A percentile compares a stretch with the other conserved stretches of the same genome.
phyloP scores from a whole-genome alignment of 2,329 filamentous ascomycete genomes.

The Anthostomella pinea region DNA sequence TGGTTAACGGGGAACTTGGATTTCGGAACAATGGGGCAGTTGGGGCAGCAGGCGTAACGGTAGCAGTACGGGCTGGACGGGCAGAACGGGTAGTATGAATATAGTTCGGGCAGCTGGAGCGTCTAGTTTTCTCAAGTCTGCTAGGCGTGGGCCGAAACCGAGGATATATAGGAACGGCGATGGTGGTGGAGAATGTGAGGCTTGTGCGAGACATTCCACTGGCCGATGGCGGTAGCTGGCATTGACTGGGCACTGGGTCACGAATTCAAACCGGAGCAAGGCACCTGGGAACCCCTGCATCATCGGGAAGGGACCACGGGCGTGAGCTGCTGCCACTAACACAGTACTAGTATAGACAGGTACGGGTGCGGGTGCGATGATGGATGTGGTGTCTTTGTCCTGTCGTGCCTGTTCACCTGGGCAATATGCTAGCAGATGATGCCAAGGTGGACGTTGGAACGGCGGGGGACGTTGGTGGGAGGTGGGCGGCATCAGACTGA shows the following conservation, averaged over 20 bases:
- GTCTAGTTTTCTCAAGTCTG: too few relatives aligned
- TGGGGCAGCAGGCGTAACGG: too few relatives aligned
- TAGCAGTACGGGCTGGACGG: too few relatives aligned
- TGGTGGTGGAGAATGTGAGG: conserved; percentile 29
- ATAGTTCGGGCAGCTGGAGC: too few relatives aligned
- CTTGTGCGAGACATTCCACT: conserved; percentile 31
- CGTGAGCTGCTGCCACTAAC: background rate
- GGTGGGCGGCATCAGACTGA: too few relatives aligned
- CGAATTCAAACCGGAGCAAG: conserved; percentile 36
- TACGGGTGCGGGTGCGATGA: background rate
- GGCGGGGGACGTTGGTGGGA: too few relatives aligned
- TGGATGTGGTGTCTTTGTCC: conserved; percentile 5
- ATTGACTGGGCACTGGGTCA: conserved; percentile 32
- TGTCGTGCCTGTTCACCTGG: too few relatives aligned
- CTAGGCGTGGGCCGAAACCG: conserved; percentile 32
- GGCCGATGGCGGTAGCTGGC: conserved; percentile 22
- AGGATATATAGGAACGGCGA: conserved; percentile 36
- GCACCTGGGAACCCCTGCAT: conserved; percentile 28
- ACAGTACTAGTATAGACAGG: conserved; percentile 5
- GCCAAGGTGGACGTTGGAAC: too few relatives aligned
- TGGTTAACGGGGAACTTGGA: conserved; percentile 29
- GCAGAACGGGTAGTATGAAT: too few relatives aligned
- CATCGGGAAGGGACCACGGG: conserved; percentile 23
- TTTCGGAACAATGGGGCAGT: conserved; percentile 30
- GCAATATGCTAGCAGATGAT: too few relatives aligned